Percentiles rank a stretch among this genome's conserved stretches.
Evolutionary conservation across 176 grass and related monocot species (phyloP).

Genomic region (Raddia distichophylla): DNA sequence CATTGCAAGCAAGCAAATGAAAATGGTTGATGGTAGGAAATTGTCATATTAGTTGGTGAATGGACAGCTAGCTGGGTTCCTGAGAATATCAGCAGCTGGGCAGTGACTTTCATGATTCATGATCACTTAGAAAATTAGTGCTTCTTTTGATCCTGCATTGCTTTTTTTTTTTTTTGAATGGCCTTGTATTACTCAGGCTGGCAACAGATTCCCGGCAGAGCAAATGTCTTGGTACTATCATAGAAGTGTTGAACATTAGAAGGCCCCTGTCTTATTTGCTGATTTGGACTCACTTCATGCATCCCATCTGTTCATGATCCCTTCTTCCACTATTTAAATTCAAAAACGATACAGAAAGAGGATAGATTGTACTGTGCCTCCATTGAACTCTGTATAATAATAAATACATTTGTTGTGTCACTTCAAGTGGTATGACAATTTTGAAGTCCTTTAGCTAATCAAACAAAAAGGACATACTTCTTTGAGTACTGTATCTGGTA

Average conservation of each 20-base stretch:
- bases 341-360: neutral
- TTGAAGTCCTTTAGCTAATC: neutral
- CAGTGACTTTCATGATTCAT: constrained; percentile 37
- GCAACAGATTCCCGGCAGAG: neutral
- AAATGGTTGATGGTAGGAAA: constrained; percentile 29
- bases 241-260: neutral
- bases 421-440: neutral
- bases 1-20: constrained; percentile 37
- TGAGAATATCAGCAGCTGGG: constrained; percentile 33
- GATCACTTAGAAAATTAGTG: constrained; percentile 25
- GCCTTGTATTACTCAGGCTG: neutral
- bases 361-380: neutral
- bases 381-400: neutral
- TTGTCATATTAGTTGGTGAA: constrained; percentile 43
- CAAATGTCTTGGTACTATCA: neutral
- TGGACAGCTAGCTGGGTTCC: constrained; percentile 45
- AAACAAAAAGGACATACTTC: neutral
- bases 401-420: neutral
- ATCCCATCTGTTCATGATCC: neutral
- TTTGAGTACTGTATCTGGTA: constrained; percentile 32
- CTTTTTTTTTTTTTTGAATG: neutral
- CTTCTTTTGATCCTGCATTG: constrained; percentile 4
- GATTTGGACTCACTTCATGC: constrained; percentile 19
- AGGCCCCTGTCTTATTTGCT: neutral
- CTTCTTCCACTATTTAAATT: neutral